These are phyloP conservation scores for Fusarium brevicatenulatum DNA, from an alignment of 2,329 filamentous ascomycete genomes.

Conservation along the genomic window DNA sequence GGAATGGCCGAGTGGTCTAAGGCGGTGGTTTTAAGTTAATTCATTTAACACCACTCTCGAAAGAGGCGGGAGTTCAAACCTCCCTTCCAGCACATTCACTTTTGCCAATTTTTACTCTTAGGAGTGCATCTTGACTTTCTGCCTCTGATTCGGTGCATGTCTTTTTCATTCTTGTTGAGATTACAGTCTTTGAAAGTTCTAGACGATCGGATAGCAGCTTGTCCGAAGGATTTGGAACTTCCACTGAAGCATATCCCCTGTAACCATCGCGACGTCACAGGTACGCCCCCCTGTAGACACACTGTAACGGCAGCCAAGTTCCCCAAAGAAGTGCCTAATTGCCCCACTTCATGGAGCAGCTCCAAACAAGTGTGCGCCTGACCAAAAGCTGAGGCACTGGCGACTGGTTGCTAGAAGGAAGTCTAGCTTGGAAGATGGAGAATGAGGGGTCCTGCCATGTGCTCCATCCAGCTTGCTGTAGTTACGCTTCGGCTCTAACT, in stretches of 20 bases:
- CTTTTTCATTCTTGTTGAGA: background rate
- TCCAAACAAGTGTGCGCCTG: constrained; percentile 25
- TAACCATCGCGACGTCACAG: constrained; percentile 24
- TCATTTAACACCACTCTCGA: background rate
- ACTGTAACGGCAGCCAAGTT: background rate
- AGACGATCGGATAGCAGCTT: background rate
- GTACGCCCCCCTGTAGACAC: constrained; percentile 1
- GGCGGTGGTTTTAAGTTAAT: constrained; percentile 8
- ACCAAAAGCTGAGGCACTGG: constrained; percentile 34
- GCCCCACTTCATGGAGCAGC: constrained; percentile 18
- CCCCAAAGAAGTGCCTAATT: background rate
- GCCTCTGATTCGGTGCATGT: background rate
- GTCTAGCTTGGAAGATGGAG: constrained; percentile 7
- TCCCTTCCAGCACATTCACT: background rate
- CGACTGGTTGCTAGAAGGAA: background rate
- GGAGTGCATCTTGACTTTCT: background rate
- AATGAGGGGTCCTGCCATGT: constrained; percentile 34
- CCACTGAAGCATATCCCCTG: background rate
- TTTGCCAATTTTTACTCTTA: background rate
- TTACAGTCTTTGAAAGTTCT: background rate
- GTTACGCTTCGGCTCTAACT: background rate
- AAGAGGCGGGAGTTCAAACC: constrained; percentile 11
- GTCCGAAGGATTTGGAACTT: constrained; percentile 1
- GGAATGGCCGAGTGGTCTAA: constrained; percentile 10
- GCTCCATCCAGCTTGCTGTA: background rate